These are phyloP conservation scores for Bacidia rubella DNA, from an alignment of 495 filamentous ascomycete genomes.

Conservation along the genomic window DNA sequence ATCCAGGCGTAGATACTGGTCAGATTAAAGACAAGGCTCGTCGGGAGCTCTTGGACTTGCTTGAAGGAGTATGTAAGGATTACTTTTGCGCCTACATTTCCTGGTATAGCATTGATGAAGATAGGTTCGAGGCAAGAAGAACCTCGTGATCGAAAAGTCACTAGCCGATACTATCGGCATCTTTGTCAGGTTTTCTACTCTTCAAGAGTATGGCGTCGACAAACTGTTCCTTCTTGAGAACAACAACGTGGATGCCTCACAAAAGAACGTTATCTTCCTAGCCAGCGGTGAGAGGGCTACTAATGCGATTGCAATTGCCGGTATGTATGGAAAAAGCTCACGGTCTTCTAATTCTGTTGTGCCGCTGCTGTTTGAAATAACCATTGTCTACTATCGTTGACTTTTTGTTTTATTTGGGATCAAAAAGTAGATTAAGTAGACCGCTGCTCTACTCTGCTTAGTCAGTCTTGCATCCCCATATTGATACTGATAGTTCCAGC, in stretches of 20 bases:
- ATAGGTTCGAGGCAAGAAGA: constrained; percentile 96
- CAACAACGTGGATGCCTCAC: constrained; percentile 79
- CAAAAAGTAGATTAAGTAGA: constrained; percentile 52
- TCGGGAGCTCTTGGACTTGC: constrained; percentile 71
- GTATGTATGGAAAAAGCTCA: constrained; percentile 41
- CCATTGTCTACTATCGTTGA: not conserved
- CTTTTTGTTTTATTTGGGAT: constrained; percentile 10
- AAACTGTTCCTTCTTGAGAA: constrained; percentile 93
- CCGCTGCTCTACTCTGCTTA: constrained; percentile 40
- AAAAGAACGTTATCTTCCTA: constrained; percentile 91
- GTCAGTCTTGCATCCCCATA: constrained; percentile 57
- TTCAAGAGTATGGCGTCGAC: constrained; percentile 91
- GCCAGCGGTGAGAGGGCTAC: constrained; percentile 75
- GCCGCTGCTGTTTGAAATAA: not conserved
- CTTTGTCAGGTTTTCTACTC: constrained; percentile 82
- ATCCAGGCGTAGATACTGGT: constrained; percentile 63
- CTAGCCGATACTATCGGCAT: constrained; percentile 81
- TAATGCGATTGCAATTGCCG: constrained; percentile 71
- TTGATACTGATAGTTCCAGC: constrained; percentile 23
- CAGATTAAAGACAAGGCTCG: constrained; percentile 70
- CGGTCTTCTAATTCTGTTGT: constrained; percentile 7
- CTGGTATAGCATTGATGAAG: constrained; percentile 19
- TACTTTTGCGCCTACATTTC: constrained; percentile 10
- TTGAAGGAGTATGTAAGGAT: constrained; percentile 76
- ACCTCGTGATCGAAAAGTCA: constrained; percentile 81